Evolutionary conservation across 2,329 filamentous ascomycete species (phyloP), one percentile per base, ranked within the genome.

Genomic region (Lecanicillium sp.): DNA sequence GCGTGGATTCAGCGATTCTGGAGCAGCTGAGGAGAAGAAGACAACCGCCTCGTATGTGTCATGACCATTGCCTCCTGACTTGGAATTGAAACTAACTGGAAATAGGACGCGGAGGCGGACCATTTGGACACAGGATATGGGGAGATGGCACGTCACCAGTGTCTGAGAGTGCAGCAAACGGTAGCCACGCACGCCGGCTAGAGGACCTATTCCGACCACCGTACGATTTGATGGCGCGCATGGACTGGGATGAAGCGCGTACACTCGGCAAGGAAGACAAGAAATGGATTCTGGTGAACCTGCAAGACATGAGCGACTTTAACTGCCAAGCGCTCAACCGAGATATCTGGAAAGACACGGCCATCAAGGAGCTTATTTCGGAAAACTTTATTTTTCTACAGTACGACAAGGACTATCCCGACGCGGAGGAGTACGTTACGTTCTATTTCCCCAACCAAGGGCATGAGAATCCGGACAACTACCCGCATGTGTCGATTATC

Each of bases 361-460:
- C 80, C 3, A 78, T 98, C 41, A 78, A 75, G 51, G 78, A 85
- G n/a, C 77, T 94, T 1, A 71, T 98, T 20, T 76, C 76, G 51
- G 90, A 95, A 56, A 89, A 94, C 63, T 98, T 98, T 57, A 75
- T 98, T 49, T 98, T 98, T 61, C 66, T 98, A 51, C 92, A 98
- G 55, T 96, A 92, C 64, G 79, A 82, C 49, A 95, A 94, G 61
- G 80, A 87, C 47, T 88, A 94, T 49, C 75, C 78, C 1, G 75
- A 80, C 28, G 86, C 85, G 1, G 70, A 78, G 47, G 80, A 87
- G 48, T 98, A 94, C 59, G 70, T 94, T 44, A 85, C 85, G 40
- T 94, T 95, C 60, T 98, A 98, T 65, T 89, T 96, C 46, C 67
- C 70, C 2, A 68, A 68, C 56, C 74, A 78, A 39, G 69, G 70